Conservation (phyloP, 2,329 filamentous ascomycete species). For the Tolypocladium cylindrosporum region DNA sequence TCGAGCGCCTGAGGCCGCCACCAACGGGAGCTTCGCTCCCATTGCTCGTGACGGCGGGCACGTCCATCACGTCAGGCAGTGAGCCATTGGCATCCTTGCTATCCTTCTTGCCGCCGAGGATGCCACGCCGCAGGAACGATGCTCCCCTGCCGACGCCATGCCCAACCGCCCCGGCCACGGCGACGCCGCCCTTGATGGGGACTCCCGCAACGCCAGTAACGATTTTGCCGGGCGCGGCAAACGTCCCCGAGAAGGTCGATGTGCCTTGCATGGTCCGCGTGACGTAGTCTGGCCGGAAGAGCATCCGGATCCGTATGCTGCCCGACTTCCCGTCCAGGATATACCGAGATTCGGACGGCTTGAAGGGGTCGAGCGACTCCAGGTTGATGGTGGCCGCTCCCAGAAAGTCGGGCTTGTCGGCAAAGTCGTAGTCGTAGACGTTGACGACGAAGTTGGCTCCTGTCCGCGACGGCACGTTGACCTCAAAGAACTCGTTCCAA, state of each 20-base stretch:
- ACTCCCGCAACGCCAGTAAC: constrained; percentile 72
- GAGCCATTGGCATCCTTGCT: constrained; percentile 43
- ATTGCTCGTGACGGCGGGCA: constrained; percentile 21
- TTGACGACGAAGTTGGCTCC: constrained; percentile 73
- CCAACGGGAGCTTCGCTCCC: constrained; percentile 24
- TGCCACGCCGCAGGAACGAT: constrained; percentile 78
- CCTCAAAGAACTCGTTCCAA: constrained; percentile 96
- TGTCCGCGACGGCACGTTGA: constrained; percentile 71
- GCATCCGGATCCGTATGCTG: constrained; percentile 66
- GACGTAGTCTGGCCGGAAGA: constrained; percentile 92
- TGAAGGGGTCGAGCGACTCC: constrained; percentile 74
- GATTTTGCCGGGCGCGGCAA: constrained; percentile 77
- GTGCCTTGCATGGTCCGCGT: constrained; percentile 79
- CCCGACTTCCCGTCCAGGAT: constrained; percentile 84
- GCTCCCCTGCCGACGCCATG: constrained; percentile 82
- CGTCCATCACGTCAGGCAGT: constrained; percentile 28
- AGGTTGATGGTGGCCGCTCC: constrained; percentile 69
- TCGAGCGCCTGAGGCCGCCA: constrained; percentile 30
- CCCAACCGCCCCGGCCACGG: constrained; percentile 60
- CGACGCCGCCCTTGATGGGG: constrained; percentile 85
- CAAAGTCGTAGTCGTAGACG: constrained; percentile 94
- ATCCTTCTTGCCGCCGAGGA: constrained; percentile 63
- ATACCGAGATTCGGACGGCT: constrained; percentile 63
- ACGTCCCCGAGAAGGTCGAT: constrained; percentile 86
- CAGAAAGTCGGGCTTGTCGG: constrained; percentile 86